Evolutionary conservation across 2,329 filamentous ascomycete species (phyloP), one percentile per base, ranked within the genome.

Genomic region (Diplodia mutila): DNA sequence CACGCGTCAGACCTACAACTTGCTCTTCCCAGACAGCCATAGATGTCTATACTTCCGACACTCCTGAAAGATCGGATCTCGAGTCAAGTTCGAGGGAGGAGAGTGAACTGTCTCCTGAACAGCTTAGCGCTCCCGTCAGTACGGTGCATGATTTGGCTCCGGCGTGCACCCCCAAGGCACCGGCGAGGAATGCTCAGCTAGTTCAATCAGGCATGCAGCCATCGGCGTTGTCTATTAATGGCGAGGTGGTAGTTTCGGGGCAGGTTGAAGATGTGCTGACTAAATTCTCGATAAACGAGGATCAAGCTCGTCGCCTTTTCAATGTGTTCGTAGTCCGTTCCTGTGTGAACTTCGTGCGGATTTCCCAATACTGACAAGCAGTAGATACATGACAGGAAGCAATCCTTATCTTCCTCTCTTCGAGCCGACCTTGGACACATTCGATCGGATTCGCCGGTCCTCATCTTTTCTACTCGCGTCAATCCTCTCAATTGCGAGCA

Each of bases 71-170:
- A 21, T 7, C 18, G 2, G 27, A 6, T 6, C 8, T 11, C 12
- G 27, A 32, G 14, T n/a, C 18, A 4, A 4, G 23, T 14, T 25
- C 25, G 5, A 21, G 18, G 14, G 46, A 12, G 7, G 42, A 51
- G n/a, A 27, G 49, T 25, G 59, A n/a, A 1, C 46, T 63, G 4
- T 63, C 59, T 5, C 59, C 59, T 3, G 59, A 63, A 8, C 59
- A 63, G n/a, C n/a, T 63, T 7, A 63, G 29, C 29, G 59, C 59
- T 9, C 59, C 59, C 6, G 59, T 63, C n/a, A 63, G n/a, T 12
- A 8, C 59, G 1, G 59, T 63, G 6, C 27, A 63, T n/a, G 42
- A 51, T 2, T 5, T 63, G 46, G 59, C 59, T 23, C 29, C 59
- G 4, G 12, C 21, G 8, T 12, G 8, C 18, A 21, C 8, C 32